These are phyloP conservation scores for Paraconiothyrium sp. DNA, from an alignment of 2,329 filamentous ascomycete genomes.

Conservation along the genomic window DNA sequence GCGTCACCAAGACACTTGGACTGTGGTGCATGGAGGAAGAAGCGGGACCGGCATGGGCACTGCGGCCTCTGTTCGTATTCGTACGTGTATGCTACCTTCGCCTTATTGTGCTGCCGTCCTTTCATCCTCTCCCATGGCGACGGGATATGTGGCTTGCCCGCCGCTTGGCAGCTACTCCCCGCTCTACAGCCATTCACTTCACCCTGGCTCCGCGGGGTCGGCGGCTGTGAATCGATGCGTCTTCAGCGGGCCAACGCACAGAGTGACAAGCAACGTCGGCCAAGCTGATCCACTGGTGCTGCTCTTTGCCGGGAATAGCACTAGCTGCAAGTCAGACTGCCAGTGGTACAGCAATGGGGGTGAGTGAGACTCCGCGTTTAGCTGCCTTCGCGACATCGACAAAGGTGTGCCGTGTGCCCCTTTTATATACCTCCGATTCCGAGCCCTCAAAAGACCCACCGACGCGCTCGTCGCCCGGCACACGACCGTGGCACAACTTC, in stretches of 20 bases:
- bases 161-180: not conserved
- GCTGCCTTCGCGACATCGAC: not conserved
- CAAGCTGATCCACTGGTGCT: slow-evolving; percentile 7
- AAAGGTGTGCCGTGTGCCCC: not conserved
- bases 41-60: not conserved
- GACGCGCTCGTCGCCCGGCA: slow-evolving; percentile 8
- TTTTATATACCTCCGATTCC: slow-evolving; percentile 8
- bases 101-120: not conserved
- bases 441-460: slow-evolving; percentile 4
- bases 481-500: slow-evolving; percentile 13
- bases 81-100: not conserved
- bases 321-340: slow-evolving; percentile 11
- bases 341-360: slow-evolving; percentile 8
- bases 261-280: not conserved
- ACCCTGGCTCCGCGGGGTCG: slow-evolving; percentile 6
- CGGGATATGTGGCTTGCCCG: slow-evolving; percentile 15
- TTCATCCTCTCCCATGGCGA: not conserved
- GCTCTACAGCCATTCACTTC: not conserved
- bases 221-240: not conserved
- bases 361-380: slow-evolving; percentile 7
- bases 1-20: not conserved
- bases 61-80: not conserved
- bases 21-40: not conserved
- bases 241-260: slow-evolving; percentile 4
- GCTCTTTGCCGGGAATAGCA: slow-evolving; percentile 9